Evolutionary conservation across 2,329 filamentous ascomycete genomes (phyloP).

Genomic region (Dothistroma septosporum): DNA sequence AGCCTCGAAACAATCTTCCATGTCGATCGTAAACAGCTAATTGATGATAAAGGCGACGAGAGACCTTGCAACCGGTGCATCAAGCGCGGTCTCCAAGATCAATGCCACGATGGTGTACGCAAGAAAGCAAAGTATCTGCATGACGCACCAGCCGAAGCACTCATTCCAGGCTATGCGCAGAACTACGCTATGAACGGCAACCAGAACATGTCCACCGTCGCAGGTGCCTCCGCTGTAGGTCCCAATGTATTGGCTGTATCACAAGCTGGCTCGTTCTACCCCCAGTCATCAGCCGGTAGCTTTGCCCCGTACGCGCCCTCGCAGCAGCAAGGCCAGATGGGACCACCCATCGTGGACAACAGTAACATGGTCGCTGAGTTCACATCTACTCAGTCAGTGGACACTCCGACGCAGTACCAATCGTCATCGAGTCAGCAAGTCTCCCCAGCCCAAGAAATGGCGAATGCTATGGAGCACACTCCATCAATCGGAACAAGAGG

Average conservation of each 20-base stretch:
- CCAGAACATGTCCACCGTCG: slow-evolving; percentile 20
- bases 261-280: slow-evolving; percentile 44
- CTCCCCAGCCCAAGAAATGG: slow-evolving; percentile 41
- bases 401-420: slow-evolving; percentile 67
- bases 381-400: slow-evolving; percentile 53
- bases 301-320: slow-evolving; percentile 40
- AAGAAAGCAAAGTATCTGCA: slow-evolving; percentile 99
- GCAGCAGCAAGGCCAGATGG: slow-evolving; percentile 35
- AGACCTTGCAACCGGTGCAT: slow-evolving; percentile 90
- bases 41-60: slow-evolving; percentile 69
- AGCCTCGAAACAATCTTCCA: neutral
- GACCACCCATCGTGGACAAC: slow-evolving; percentile 41
- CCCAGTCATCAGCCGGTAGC: slow-evolving; percentile 34
- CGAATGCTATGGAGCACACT: slow-evolving; percentile 47
- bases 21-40: slow-evolving; percentile 17
- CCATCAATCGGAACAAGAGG: slow-evolving; percentile 38
- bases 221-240: slow-evolving; percentile 16
- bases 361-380: slow-evolving; percentile 47
- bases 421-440: slow-evolving; percentile 52
- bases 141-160: slow-evolving; percentile 83
- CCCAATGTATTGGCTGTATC: slow-evolving; percentile 21
- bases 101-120: slow-evolving; percentile 90
- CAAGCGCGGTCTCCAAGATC: slow-evolving; percentile 84
- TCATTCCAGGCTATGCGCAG: slow-evolving; percentile 76
- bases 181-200: slow-evolving; percentile 49